phyloP scores from a whole-genome alignment of 441 rosid species.

The Cnidoscolus chayamansa region DNA sequence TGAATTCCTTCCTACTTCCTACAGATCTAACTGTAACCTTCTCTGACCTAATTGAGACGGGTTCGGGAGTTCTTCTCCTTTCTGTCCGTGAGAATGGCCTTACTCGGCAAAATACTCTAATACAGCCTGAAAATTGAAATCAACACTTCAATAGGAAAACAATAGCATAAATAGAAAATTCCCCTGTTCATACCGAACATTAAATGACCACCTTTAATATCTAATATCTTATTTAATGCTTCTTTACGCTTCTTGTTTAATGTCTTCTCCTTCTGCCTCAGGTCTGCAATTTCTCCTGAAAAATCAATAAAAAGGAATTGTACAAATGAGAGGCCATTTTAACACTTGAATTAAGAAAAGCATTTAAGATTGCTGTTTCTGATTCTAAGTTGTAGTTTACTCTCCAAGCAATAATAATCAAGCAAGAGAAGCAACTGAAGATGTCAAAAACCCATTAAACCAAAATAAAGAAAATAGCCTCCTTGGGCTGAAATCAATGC shows the following conservation, averaged over 20 bases:
- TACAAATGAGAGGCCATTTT: not conserved
- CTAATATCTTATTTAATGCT: slow-evolving; percentile 61
- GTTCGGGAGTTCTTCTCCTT: slow-evolving; percentile 44
- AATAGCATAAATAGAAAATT: not conserved
- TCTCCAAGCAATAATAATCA: not conserved
- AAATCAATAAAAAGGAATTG: slow-evolving; percentile 23
- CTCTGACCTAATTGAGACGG: slow-evolving; percentile 44
- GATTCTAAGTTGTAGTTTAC: not conserved
- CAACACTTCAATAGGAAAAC: slow-evolving; percentile 11
- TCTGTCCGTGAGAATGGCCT: slow-evolving; percentile 49
- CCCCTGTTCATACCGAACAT: slow-evolving; percentile 8
- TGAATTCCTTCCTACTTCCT: slow-evolving; percentile 60
- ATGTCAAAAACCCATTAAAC: not conserved
- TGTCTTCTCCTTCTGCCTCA: slow-evolving; percentile 54
- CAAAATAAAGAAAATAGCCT: not conserved
- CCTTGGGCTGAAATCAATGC: not conserved
- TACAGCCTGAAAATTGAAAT: slow-evolving; percentile 53
- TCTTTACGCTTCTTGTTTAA: slow-evolving; percentile 55
- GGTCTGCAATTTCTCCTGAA: slow-evolving; percentile 50
- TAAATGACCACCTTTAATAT: slow-evolving; percentile 57
- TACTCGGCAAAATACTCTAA: slow-evolving; percentile 80
- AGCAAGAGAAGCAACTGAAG: not conserved
- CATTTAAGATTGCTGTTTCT: not conserved
- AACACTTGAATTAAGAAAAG: not conserved
- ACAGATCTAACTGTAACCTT: slow-evolving; percentile 49